These are phyloP conservation scores for Ceratocystis diversiconidia DNA, from an alignment of 2,329 filamentous ascomycete species.

Conservation along the genomic window DNA sequence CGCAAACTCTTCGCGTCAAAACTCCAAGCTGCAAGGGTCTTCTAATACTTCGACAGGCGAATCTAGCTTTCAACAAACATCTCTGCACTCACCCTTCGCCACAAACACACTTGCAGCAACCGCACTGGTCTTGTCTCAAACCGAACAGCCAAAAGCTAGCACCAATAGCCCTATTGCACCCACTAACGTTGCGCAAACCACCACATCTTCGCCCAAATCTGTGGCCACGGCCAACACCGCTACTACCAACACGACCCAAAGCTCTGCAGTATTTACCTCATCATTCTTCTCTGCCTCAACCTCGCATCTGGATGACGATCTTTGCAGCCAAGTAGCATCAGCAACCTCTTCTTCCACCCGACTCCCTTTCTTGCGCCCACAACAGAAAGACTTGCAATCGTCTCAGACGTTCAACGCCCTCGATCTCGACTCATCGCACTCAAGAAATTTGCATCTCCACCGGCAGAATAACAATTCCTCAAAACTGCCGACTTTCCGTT, in stretches of 20 bases:
- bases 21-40: slow-evolving; percentile 13
- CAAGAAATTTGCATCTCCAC: slow-evolving; percentile 30
- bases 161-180: not conserved
- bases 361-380: slow-evolving; percentile 7
- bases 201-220: slow-evolving; percentile 13
- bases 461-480: slow-evolving; percentile 41
- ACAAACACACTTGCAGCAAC: slow-evolving; percentile 12
- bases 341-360: slow-evolving; percentile 14
- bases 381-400: slow-evolving; percentile 14
- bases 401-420: slow-evolving; percentile 16
- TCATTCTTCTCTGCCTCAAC: slow-evolving; percentile 17
- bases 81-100: slow-evolving; percentile 9
- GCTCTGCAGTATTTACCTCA: slow-evolving; percentile 15
- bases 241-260: slow-evolving; percentile 10
- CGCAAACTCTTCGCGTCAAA: slow-evolving; percentile 7
- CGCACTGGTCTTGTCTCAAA: slow-evolving; percentile 7
- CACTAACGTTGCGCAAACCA: slow-evolving; percentile 1
- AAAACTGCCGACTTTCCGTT: slow-evolving; percentile 41
- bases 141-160: not conserved
- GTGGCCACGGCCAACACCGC: slow-evolving; percentile 13
- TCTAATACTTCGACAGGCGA: slow-evolving; percentile 7
- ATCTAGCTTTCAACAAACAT: slow-evolving; percentile 8
- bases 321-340: slow-evolving; percentile 13
- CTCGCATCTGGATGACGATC: slow-evolving; percentile 16
- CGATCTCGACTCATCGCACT: slow-evolving; percentile 14